phyloP scores from a whole-genome alignment of 169 alveolate species.

The Amoebophrya sp. region DNA sequence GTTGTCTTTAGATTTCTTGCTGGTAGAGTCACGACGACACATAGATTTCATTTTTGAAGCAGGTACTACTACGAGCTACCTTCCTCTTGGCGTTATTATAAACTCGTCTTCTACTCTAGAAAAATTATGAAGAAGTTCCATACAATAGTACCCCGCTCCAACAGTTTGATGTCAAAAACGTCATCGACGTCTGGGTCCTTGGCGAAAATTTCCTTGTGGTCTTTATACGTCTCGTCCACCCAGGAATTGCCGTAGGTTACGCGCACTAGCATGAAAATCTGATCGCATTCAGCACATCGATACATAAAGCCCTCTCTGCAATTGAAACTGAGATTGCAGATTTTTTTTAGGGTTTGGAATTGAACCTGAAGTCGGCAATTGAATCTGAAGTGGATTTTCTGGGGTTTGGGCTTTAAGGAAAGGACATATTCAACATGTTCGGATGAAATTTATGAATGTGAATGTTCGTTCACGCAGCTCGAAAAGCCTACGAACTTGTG shows the following conservation, averaged over 20 bases:
- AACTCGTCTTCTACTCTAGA: too few species aligned
- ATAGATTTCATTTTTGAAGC: too few species aligned
- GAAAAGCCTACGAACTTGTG: background rate
- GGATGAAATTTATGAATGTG: too few species aligned
- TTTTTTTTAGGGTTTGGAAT: background rate
- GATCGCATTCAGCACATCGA: slow-evolving; percentile 85
- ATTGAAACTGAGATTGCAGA: slow-evolving; percentile 50
- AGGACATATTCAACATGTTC: too few species aligned
- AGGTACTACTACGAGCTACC: too few species aligned
- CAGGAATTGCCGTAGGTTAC: slow-evolving; percentile 55
- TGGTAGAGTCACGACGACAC: too few species aligned
- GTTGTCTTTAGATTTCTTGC: too few species aligned
- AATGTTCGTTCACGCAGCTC: too few species aligned
- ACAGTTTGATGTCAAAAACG: slow-evolving; percentile 64
- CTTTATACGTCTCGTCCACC: slow-evolving; percentile 28
- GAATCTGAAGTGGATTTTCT: too few species aligned
- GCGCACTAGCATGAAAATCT: slow-evolving; percentile 79
- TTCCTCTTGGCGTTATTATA: too few species aligned
- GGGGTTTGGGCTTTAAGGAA: too few species aligned
- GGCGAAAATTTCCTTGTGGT: background rate
- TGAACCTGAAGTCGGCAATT: background rate
- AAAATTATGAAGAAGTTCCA: too few species aligned
- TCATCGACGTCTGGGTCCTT: slow-evolving; percentile 73
- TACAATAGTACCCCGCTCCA: slow-evolving; percentile 66
- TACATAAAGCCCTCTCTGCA: slow-evolving; percentile 79